Conservation (phyloP, 306 rosid genomes). For the Nissolia schottii region DNA sequence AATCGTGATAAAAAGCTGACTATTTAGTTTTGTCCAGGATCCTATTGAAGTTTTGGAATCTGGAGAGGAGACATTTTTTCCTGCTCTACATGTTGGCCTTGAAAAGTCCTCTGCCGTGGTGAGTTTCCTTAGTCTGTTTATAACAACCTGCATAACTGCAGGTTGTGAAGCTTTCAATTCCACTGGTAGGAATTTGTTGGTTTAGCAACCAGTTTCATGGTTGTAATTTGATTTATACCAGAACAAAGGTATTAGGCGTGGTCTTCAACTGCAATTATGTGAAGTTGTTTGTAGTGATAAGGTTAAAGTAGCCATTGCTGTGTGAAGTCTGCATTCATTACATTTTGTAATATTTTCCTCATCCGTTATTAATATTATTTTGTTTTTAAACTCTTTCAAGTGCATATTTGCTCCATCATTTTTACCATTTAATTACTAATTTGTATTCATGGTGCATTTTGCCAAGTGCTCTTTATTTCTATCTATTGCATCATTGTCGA, state of each 20-base stretch:
- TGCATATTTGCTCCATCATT: neutral
- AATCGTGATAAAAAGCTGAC: slow-evolving; percentile 13
- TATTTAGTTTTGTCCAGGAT: slow-evolving; percentile 51
- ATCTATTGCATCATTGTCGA: slow-evolving; percentile 3
- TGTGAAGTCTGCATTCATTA: neutral
- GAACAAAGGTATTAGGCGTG: neutral
- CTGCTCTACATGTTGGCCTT: slow-evolving; percentile 69
- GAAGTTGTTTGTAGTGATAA: neutral
- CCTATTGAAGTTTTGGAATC: slow-evolving; percentile 56
- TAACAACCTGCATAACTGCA: slow-evolving; percentile 13
- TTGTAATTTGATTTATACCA: neutral
- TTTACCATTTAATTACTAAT: neutral
- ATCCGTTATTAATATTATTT: neutral
- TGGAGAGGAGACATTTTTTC: slow-evolving; percentile 88
- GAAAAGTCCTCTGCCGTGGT: slow-evolving; percentile 79
- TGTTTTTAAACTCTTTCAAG: slow-evolving; percentile 6
- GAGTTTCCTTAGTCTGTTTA: slow-evolving; percentile 36
- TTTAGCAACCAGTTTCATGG: neutral
- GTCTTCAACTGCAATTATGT: neutral
- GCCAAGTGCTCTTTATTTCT: slow-evolving; percentile 4
- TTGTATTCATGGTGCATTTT: slow-evolving; percentile 7
- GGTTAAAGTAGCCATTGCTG: slow-evolving; percentile 4
- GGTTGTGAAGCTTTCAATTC: slow-evolving; percentile 10
- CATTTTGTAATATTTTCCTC: neutral
- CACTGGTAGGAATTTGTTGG: neutral